These are phyloP conservation scores for Sugiyamaella smithiae DNA, from an alignment of 805 yeast species.

Conservation along the genomic window DNA sequence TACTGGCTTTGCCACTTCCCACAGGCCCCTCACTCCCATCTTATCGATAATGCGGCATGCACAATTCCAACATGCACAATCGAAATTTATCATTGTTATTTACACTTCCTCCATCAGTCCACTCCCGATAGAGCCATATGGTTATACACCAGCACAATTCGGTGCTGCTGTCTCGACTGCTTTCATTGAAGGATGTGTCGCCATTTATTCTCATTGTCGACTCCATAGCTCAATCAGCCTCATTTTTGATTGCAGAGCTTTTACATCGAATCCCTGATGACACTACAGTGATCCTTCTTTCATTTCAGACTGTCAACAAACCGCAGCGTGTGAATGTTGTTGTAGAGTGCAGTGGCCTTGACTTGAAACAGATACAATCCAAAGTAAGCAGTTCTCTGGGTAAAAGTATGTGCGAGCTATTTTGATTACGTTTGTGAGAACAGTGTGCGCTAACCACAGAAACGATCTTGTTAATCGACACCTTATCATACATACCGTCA, in stretches of 20 bases:
- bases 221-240: conserved; percentile 65
- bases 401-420: no score
- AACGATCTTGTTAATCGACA: conserved; percentile 59
- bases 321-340: conserved; percentile 31
- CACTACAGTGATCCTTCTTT: conserved; percentile 49
- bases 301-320: conserved; percentile 59
- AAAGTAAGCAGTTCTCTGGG: neutral
- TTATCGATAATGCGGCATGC: conserved; percentile 1
- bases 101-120: no score
- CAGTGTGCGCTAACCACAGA: conserved; percentile 24
- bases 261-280: conserved; percentile 38
- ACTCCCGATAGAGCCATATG: no score
- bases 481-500: conserved; percentile 57
- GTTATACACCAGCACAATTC: conserved; percentile 31
- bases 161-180: conserved; percentile 59
- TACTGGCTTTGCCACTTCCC: conserved; percentile 88
- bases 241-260: conserved; percentile 56
- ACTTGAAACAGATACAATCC: neutral
- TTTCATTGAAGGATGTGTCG: conserved; percentile 67
- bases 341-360: conserved; percentile 13
- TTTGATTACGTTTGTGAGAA: neutral
- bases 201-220: conserved; percentile 74
- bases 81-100: no score
- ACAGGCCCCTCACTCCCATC: conserved; percentile 95
- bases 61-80: neutral